A percentile compares a stretch with the other conserved stretches of the same genome.
phyloP scores from a whole-genome alignment of 441 rosid species.

The Kokia cookei region DNA sequence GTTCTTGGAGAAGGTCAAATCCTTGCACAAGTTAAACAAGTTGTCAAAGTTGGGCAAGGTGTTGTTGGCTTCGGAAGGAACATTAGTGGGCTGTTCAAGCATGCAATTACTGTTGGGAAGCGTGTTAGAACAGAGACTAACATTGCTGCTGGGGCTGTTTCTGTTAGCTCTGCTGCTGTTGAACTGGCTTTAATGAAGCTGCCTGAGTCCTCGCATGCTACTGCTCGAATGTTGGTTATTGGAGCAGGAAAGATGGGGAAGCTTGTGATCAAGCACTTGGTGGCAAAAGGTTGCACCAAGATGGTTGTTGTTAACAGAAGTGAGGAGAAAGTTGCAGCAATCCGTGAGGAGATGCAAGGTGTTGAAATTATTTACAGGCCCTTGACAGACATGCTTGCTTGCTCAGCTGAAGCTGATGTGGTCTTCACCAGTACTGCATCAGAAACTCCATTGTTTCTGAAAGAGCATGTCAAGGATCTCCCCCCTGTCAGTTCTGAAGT shows the following conservation, averaged over 20 bases:
- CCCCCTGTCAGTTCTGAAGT: constrained; percentile 49
- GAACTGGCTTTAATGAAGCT: constrained; percentile 87
- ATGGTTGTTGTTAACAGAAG: constrained; percentile 82
- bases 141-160: constrained; percentile 89
- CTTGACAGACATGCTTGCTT: constrained; percentile 52
- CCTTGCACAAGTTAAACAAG: constrained; percentile 97
- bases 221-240: constrained; percentile 73
- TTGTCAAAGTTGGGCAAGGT: constrained; percentile 83
- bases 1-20: constrained; percentile 96
- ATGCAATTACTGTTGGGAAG: constrained; percentile 89
- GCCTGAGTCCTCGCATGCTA: constrained; percentile 47
- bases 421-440: constrained; percentile 92
- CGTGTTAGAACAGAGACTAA: constrained; percentile 90
- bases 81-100: constrained; percentile 82
- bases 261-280: constrained; percentile 93
- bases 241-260: constrained; percentile 99
- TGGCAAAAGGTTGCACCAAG: constrained; percentile 79
- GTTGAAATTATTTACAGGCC: constrained; percentile 66
- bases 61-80: constrained; percentile 90
- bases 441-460: constrained; percentile 61
- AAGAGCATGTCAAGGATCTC: constrained; percentile 57
- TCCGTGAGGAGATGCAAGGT: constrained; percentile 61
- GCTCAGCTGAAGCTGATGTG: constrained; percentile 84
- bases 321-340: constrained; percentile 71
- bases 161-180: constrained; percentile 93